These are phyloP conservation scores for Xylaria sp. DNA, from an alignment of 2,329 filamentous ascomycete species.

Conservation along the genomic window DNA sequence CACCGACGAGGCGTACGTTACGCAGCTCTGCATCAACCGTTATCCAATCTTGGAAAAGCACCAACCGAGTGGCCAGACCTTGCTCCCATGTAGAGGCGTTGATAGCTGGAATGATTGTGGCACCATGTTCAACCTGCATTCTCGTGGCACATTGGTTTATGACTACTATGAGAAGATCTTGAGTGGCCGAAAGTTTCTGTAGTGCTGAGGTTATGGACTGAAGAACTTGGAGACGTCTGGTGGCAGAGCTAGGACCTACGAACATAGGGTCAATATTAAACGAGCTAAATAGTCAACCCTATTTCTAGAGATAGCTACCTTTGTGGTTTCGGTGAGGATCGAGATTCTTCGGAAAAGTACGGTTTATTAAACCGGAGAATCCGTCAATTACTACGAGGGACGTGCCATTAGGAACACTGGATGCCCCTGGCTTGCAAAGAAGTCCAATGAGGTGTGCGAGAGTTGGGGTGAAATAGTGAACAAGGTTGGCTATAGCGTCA, in stretches of 20 bases:
- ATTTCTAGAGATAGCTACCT: constrained; percentile 45
- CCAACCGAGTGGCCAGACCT: constrained; percentile 76
- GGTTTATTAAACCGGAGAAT: constrained; percentile 78
- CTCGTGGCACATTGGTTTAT: constrained; percentile 86
- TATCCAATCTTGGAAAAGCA: constrained; percentile 82
- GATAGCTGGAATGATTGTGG: constrained; percentile 79
- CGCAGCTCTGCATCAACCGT: constrained; percentile 59
- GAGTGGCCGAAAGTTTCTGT: constrained; percentile 77
- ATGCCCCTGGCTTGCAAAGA: constrained; percentile 71
- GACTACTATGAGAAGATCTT: constrained; percentile 77
- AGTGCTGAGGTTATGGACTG: constrained; percentile 75
- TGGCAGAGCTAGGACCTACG: constrained; percentile 46
- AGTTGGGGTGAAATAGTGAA: constrained; percentile 64
- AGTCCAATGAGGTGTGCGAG: constrained; percentile 81
- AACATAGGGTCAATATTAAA: constrained; percentile 27
- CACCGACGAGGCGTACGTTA: constrained; percentile 67
- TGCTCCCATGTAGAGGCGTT: constrained; percentile 83
- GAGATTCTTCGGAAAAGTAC: constrained; percentile 74
- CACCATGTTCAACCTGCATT: constrained; percentile 72
- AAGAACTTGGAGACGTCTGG: constrained; percentile 62
- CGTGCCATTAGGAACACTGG: constrained; percentile 70
- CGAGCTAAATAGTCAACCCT: background rate
- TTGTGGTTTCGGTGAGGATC: constrained; percentile 54
- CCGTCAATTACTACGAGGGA: constrained; percentile 81
- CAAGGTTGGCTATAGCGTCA: constrained; percentile 50